Base-by-base conservation (phyloP, 345 rosid species). In the Iberis pinnata region DNA sequence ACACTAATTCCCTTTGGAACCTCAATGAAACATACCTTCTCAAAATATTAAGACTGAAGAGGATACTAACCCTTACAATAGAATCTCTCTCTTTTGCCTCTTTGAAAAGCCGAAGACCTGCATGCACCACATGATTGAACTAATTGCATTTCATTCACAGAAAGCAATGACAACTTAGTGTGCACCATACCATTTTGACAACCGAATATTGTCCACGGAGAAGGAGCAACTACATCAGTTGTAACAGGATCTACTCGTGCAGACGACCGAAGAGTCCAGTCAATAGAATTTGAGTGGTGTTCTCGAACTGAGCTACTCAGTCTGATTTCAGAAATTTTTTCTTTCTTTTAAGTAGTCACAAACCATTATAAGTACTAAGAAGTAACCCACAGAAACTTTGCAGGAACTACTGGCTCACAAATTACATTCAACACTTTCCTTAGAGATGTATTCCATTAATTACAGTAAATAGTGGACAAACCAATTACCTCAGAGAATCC, bases 131-230 rank as follows among this genome's bases (percentile, higher is more conserved):
- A 54, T 27, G 26, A 40, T 36, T 15, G n/a, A 38, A 59, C 55
- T 5, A 59, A 35, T n/a, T 46, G 8, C 18, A 17, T 39, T 53
- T 14, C 38, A 59, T 17, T 20, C 18, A 38, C 10, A 7, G 18
- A 12, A 12, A 18, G 3, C 14, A 47, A 47, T n/a, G 11, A 40
- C 4, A 53, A 8, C 10, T 12, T 13, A 36, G 31, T 26, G 38
- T 67, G 19, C 26, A 58, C 35, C 58, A 42, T 73, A 78, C 97
- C 94, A 75, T 89, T 86, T 50, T 89, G 97, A 76, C 95, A 86
- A 26, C 94, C 94, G 44, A 89, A 84, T 50, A 89, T 89, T 37
- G 94, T 84, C 97, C 97, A 89, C 7, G 94, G 69, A 41, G 97
- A 89, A 60, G 95, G 97, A 18, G 95, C 94, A 72, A 89, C 63